Conservation (phyloP, 2,329 filamentous ascomycete genomes). For the Alternaria sp. region DNA sequence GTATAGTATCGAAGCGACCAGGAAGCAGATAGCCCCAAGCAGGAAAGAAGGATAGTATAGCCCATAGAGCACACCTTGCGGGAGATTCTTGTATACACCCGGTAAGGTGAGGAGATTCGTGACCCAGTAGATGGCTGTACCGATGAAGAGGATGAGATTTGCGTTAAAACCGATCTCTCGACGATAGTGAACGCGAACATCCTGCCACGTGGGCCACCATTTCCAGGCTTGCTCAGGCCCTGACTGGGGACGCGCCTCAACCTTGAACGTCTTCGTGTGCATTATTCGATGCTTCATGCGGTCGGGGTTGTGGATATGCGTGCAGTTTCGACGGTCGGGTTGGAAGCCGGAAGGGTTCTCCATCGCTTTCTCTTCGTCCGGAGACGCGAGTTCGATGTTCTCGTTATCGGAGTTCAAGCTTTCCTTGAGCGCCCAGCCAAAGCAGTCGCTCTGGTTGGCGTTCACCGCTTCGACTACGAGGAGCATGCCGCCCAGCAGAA, state of each 20-base stretch:
- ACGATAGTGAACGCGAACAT: background rate
- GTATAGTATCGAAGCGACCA: background rate
- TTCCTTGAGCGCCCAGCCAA: constrained; percentile 1
- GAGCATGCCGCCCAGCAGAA: background rate
- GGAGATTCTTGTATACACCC: background rate
- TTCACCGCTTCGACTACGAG: background rate
- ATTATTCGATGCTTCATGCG: background rate
- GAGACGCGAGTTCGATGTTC: background rate
- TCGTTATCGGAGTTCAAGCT: background rate
- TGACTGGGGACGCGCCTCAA: background rate
- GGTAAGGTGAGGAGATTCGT: background rate
- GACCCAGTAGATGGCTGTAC: background rate
- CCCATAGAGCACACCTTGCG: background rate
- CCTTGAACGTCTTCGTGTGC: background rate
- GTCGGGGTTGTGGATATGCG: background rate
- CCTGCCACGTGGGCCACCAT: background rate
- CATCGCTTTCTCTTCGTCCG: background rate
- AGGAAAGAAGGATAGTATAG: background rate
- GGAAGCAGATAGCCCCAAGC: background rate
- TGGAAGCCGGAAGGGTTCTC: background rate
- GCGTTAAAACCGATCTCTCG: background rate
- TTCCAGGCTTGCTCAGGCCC: background rate
- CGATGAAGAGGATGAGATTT: background rate
- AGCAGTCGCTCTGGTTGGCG: background rate
- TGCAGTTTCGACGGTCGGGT: background rate